A percentile compares a stretch with the other conserved stretches of the same genome.
These are phyloP conservation scores for Collybia mongolica DNA, from an alignment of 768 basidiomycete genomes.

Conservation along the genomic window DNA sequence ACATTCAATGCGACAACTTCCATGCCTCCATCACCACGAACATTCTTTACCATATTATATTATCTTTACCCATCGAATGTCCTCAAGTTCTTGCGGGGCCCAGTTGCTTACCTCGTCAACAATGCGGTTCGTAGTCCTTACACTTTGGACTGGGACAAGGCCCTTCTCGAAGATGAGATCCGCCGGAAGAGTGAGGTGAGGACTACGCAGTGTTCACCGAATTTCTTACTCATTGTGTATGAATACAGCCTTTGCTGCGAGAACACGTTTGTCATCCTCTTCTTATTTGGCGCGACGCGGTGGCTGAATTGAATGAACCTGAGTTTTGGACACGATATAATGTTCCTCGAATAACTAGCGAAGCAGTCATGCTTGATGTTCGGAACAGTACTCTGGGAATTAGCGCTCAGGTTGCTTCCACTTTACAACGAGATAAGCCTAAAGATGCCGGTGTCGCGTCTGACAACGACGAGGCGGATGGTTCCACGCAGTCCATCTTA, in stretches of 20 bases:
- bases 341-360: slow-evolving; percentile 60
- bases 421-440: not conserved
- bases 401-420: slow-evolving; percentile 26
- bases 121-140: slow-evolving; percentile 56
- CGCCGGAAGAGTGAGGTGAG: slow-evolving; percentile 71
- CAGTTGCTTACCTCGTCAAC: slow-evolving; percentile 60
- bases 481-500: slow-evolving; percentile 27
- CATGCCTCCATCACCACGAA: slow-evolving; percentile 56
- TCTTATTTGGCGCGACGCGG: slow-evolving; percentile 64
- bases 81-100: slow-evolving; percentile 72
- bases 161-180: slow-evolving; percentile 67
- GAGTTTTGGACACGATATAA: slow-evolving; percentile 70
- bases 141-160: slow-evolving; percentile 67
- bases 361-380: slow-evolving; percentile 68
- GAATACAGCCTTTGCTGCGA: slow-evolving; percentile 59
- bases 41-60: slow-evolving; percentile 78
- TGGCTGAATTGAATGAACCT: slow-evolving; percentile 58
- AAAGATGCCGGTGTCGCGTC: not conserved
- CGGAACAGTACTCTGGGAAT: slow-evolving; percentile 54
- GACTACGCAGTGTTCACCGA: not conserved
- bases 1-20: slow-evolving; percentile 55
- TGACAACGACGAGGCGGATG: slow-evolving; percentile 19
- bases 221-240: too few relatives aligned
- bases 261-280: slow-evolving; percentile 73
- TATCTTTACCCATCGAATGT: slow-evolving; percentile 92